Percentiles rank a stretch among this genome's conserved stretches.
These are phyloP conservation scores for Ceratocystis smalleyi DNA, from an alignment of 2,329 filamentous ascomycete genomes.

Conservation along the genomic window DNA sequence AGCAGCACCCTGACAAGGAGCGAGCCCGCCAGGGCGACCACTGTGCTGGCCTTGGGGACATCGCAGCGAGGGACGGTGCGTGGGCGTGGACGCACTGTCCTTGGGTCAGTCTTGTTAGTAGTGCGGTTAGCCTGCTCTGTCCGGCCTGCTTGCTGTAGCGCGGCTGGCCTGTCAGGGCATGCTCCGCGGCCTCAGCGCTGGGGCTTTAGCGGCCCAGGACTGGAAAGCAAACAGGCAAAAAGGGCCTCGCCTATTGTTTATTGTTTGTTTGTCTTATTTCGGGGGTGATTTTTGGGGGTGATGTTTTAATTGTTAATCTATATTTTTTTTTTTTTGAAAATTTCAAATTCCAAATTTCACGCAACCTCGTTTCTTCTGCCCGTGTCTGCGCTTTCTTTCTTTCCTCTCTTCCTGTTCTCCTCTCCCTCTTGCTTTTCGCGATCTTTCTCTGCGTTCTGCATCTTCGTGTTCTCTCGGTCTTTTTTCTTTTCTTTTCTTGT, in stretches of 20 bases:
- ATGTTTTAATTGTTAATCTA: neutral
- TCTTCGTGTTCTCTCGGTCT: slow-evolving; percentile 1
- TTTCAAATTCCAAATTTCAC: neutral
- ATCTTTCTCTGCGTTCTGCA: neutral
- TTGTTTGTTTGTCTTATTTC: neutral
- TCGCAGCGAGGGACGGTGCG: neutral
- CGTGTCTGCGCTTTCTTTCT: neutral
- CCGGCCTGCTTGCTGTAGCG: too few relatives aligned
- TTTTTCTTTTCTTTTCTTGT: neutral
- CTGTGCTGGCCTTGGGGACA: too few relatives aligned
- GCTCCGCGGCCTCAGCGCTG: neutral
- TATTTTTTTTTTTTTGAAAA: neutral
- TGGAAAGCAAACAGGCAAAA: too few relatives aligned
- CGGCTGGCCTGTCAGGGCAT: too few relatives aligned
- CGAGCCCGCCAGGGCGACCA: too few relatives aligned
- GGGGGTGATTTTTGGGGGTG: too few relatives aligned
- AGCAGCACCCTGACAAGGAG: too few relatives aligned
- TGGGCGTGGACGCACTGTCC: neutral
- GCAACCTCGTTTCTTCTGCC: neutral
- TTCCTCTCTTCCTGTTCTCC: slow-evolving; percentile 2
- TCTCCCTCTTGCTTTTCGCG: slow-evolving; percentile 5
- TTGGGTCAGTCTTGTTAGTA: neutral
- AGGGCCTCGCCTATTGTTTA: neutral
- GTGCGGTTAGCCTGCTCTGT: too few relatives aligned
- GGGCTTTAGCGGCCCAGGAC: neutral